Percentiles rank a stretch among this genome's conserved stretches.
Evolutionary conservation across 2,329 filamentous ascomycete genomes (phyloP).

Genomic region (Colletotrichum lindemuthianum): DNA sequence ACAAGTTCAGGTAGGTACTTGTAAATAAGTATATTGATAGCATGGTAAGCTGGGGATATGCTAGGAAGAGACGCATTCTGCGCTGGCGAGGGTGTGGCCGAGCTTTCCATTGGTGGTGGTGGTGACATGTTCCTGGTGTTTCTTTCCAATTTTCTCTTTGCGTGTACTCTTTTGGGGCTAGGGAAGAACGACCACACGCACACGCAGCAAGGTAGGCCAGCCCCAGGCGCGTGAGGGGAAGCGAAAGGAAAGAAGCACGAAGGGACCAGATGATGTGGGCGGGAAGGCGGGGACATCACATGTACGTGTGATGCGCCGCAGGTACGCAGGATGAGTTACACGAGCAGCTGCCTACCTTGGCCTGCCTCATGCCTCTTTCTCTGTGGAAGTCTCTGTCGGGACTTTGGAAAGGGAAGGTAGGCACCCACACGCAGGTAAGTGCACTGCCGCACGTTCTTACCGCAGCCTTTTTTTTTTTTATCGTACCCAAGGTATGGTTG

Average conservation of each 20-base stretch:
- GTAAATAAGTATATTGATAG: too few relatives aligned
- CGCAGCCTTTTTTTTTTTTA: too few relatives aligned
- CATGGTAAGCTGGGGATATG: slow-evolving; percentile 25
- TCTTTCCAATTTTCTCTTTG: neutral
- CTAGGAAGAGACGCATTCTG: slow-evolving; percentile 24
- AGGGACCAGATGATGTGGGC: slow-evolving; percentile 25
- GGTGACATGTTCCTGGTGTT: neutral
- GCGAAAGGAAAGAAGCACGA: slow-evolving; percentile 3
- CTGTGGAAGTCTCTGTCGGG: too few relatives aligned
- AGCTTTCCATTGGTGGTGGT: slow-evolving; percentile 32
- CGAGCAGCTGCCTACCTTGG: neutral
- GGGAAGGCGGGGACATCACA: neutral
- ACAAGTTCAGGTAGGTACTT: slow-evolving; percentile 12
- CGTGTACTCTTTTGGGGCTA: neutral
- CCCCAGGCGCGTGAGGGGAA: neutral
- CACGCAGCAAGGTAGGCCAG: neutral
- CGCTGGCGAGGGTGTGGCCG: slow-evolving; percentile 16
- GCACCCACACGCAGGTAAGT: too few relatives aligned
- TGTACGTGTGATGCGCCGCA: neutral
- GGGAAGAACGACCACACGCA: neutral
- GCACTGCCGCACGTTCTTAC: too few relatives aligned
- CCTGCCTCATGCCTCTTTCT: too few relatives aligned
- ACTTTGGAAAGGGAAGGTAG: too few relatives aligned
- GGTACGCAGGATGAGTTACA: too few relatives aligned
- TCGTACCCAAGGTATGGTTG: too few relatives aligned